Evolutionary conservation across 495 filamentous ascomycete species (phyloP), one percentile per base, ranked within the genome.

Genomic region (Penicillium paradoxum): DNA sequence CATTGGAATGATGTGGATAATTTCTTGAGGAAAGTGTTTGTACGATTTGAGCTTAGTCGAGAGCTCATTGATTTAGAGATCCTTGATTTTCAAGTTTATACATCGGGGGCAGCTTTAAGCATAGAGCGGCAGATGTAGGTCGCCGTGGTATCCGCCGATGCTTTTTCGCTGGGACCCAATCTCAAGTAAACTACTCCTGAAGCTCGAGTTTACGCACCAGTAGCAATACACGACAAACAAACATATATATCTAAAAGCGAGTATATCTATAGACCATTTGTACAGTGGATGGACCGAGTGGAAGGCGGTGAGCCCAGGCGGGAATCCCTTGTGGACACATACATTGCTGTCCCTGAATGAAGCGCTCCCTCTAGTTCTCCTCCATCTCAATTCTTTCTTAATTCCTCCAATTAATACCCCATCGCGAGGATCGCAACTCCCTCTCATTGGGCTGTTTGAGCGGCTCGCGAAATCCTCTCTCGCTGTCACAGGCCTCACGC

Each of bases 261-360:
- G 7, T 27, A 27, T 15, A 44, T 44, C 4, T 29, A 24, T 27
- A 17, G 41, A 21, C 24, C n/a, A 27, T 29, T 38, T 49, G 45
- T 49, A 49, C 39, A 49, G 22, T 10, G 27, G 29, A 51, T 33
- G 18, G 51, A 40, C 7, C 14, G 49, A 39, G 17, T n/a, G 51
- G 68, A 63, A 74, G 70, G 72, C 72, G 72, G 72, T 73, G 69
- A 73, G 63, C 14, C 39, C 27, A 40, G 63, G 68, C 70, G 70
- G 69, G 64, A 69, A 67, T 70, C 70, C 67, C 69, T 75, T 75
- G 72, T 73, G 72, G 72, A 75, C 72, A 75, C 70, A 75, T 73
- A 66, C 62, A 65, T 65, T 65, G 49, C 49, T 51, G 63, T 66
- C 63, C 63, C 63, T 66, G 63, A 66, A 39, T 36, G 56, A 51